Conservation (phyloP, 2,329 filamentous ascomycete genomes). For the Aureobasidium uvarum region DNA sequence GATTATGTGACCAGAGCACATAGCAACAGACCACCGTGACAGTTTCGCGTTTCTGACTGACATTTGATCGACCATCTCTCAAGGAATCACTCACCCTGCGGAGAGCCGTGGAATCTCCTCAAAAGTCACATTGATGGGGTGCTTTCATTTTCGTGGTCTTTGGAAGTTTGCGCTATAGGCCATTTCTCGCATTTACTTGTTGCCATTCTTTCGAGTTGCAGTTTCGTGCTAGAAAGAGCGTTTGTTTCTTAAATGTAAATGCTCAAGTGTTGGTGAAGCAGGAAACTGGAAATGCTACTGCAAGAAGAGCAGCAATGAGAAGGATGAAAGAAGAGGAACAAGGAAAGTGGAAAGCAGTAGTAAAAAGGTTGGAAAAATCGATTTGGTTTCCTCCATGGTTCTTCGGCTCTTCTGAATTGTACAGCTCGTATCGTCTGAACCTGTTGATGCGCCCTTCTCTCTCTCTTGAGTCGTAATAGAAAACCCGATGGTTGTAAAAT, state of each 20-base stretch:
- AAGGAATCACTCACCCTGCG: too few species aligned
- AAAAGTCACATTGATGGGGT: too few species aligned
- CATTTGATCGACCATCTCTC: too few species aligned
- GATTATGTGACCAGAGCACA: background rate
- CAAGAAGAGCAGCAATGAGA: constrained; percentile 25
- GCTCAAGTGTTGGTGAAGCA: background rate
- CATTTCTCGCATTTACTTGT: background rate
- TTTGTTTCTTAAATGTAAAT: background rate
- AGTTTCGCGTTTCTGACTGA: constrained; percentile 26
- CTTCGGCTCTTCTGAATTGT: constrained; percentile 14
- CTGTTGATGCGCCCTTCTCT: background rate
- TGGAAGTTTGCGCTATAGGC: background rate
- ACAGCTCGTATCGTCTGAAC: constrained; percentile 22
- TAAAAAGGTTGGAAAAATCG: constrained; percentile 21
- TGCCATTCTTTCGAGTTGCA: background rate
- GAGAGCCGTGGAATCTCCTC: too few species aligned
- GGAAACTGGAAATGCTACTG: background rate
- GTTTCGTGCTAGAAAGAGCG: background rate
- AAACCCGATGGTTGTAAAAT: constrained; percentile 21
- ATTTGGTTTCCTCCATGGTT: constrained; percentile 22
- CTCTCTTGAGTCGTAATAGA: constrained; percentile 15
- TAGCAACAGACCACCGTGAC: constrained; percentile 19
- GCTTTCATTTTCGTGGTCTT: too few species aligned
- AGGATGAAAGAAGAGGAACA: constrained; percentile 28
- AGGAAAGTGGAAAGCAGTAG: constrained; percentile 28